phyloP scores from a whole-genome alignment of 2,329 filamentous ascomycete species.

The Coleophoma eucalyptorum region DNA sequence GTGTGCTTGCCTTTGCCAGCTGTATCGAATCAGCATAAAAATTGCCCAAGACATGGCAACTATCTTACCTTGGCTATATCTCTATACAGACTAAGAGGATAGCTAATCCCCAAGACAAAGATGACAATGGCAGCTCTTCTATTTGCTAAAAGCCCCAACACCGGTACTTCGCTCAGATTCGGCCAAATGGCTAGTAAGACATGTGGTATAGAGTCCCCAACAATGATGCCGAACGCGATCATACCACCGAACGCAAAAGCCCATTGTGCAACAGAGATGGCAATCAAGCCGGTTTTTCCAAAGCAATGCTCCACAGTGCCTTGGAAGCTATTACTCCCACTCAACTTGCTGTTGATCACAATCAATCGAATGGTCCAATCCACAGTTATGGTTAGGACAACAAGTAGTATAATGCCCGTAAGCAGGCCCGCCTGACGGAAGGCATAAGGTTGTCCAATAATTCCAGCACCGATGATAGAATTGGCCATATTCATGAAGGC shows the following conservation, averaged over 20 bases:
- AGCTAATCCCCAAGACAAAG: slow-evolving; percentile 82
- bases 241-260: slow-evolving; percentile 98
- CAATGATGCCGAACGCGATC: slow-evolving; percentile 96
- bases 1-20: slow-evolving; percentile 92
- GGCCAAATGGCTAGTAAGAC: slow-evolving; percentile 84
- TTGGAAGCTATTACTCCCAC: slow-evolving; percentile 90
- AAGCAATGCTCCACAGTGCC: slow-evolving; percentile 96
- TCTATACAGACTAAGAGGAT: slow-evolving; percentile 86
- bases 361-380: slow-evolving; percentile 99
- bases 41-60: too few species aligned
- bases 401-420: slow-evolving; percentile 73
- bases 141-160: slow-evolving; percentile 79
- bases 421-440: slow-evolving; percentile 85
- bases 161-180: slow-evolving; percentile 63
- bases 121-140: slow-evolving; percentile 82
- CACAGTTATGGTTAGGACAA: slow-evolving; percentile 76
- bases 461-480: slow-evolving; percentile 82
- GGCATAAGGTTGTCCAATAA: slow-evolving; percentile 90
- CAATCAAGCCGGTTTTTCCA: slow-evolving; percentile 80
- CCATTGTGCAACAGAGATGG: slow-evolving; percentile 90
- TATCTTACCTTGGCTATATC: slow-evolving; percentile 86
- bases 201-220: slow-evolving; percentile 93
- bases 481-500: slow-evolving; percentile 99
- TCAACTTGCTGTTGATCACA: slow-evolving; percentile 95
- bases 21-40: slow-evolving; percentile 30